Evolutionary conservation across 345 rosid genomes (phyloP), one percentile per base, ranked within the genome.

Genomic region (Euphorbia peplus): DNA sequence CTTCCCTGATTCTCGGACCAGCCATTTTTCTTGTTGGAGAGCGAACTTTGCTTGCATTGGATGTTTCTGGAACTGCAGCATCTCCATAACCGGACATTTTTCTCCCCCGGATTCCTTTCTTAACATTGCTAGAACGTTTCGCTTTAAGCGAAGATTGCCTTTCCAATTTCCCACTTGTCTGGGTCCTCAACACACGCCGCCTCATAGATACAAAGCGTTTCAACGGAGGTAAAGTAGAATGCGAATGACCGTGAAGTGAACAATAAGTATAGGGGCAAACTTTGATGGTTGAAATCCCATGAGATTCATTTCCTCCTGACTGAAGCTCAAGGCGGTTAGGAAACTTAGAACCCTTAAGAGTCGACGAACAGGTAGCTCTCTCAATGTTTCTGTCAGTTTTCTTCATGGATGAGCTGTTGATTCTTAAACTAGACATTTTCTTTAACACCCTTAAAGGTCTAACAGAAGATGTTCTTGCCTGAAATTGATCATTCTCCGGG

Each of bases 221-320:
- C 76, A 88, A 24, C 26, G 90, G 82, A 26, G 89, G 88, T 13
- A 76, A 69, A 78, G 24, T 55, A 8, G 78, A 80, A 67, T 85
- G 93, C 59, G 60, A 78, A 70, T 84, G 90, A 26, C 96, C 92
- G 11, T 95, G 99, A 32, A 95, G 83, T 64, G 99, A 95, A 65
- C 99, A 95, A 57, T 92, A 95, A 76, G 79, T 86, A 68, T 90
- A 95, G 1, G 74, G 74, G 65, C 99, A 95, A 28, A 82, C 84
- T 70, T 79, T 82, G 68, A 42, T 42, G 2, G 32, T 65, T 18
- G 82, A 65, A 76, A 64, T 50, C 58, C 61, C 80, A 57, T 70
- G 74, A 37, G 85, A 74, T 58, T 70, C 75, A 63, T 41, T 70
- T 41, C 75, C 78, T 68, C 63, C 80, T 52, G 68, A 65, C 26